Evolutionary conservation across 805 yeast species (phyloP).

Genomic region (Candida arabinofermentans): DNA sequence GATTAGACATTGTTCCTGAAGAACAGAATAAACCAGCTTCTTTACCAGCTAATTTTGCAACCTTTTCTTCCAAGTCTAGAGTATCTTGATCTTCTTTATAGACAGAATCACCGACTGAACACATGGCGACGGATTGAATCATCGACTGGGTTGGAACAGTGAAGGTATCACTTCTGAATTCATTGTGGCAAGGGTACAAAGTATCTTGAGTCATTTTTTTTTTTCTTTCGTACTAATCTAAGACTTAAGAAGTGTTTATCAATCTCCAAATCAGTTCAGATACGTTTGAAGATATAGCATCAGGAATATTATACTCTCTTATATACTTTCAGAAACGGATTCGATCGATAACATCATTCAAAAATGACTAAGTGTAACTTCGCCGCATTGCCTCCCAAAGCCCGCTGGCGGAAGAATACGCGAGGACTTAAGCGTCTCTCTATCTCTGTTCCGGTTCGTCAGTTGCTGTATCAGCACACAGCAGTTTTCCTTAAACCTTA

Average conservation of each 20-base stretch:
- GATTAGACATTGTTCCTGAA: conserved; percentile 87
- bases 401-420: neutral
- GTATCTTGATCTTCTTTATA: conserved; percentile 78
- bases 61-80: conserved; percentile 53
- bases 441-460: too few relatives aligned
- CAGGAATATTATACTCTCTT: neutral
- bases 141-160: conserved; percentile 78
- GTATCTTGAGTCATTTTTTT: conserved; percentile 5
- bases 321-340: neutral
- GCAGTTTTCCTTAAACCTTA: too few relatives aligned
- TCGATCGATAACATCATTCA: neutral
- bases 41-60: conserved; percentile 69
- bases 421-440: neutral
- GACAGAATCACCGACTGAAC: conserved; percentile 79
- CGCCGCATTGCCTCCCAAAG: neutral
- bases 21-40: conserved; percentile 77
- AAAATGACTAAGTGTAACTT: neutral
- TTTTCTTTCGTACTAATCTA: too few relatives aligned
- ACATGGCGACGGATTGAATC: conserved; percentile 50
- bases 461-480: too few relatives aligned
- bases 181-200: conserved; percentile 31
- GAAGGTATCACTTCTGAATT: conserved; percentile 74
- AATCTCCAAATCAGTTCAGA: neutral
- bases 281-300: neutral
- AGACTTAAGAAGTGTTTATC: neutral